phyloP scores from a whole-genome alignment of 2,329 filamentous ascomycete species.

The Penicillium sp. region DNA sequence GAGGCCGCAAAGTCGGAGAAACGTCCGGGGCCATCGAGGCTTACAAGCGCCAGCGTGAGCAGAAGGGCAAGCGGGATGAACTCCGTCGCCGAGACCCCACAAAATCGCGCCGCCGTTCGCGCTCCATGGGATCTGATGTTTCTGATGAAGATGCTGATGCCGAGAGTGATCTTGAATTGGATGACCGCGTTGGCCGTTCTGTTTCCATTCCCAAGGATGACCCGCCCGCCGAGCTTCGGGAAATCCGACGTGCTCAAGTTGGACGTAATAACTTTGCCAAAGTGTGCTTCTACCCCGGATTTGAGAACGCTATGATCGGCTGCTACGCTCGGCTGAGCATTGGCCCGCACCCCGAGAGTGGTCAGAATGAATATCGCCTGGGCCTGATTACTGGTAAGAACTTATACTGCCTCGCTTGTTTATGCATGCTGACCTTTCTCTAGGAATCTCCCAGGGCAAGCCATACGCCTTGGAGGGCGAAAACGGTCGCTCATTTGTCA shows the following conservation, averaged over 20 bases:
- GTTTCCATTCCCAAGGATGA: constrained; percentile 60
- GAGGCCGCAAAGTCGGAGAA: constrained; percentile 66
- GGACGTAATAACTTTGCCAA: constrained; percentile 83
- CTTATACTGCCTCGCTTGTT: too few species aligned
- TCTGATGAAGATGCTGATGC: constrained; percentile 65
- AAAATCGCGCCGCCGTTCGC: constrained; percentile 57
- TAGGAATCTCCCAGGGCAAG: constrained; percentile 74
- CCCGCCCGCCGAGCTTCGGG: constrained; percentile 69
- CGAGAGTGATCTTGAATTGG: constrained; percentile 79
- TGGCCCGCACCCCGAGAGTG: constrained; percentile 70
- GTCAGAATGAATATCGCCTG: constrained; percentile 80
- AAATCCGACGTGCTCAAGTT: constrained; percentile 80
- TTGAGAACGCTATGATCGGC: constrained; percentile 76
- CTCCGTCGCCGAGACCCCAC: constrained; percentile 45
- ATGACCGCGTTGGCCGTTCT: constrained; percentile 56
- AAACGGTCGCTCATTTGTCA: constrained; percentile 74
- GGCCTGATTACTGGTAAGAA: constrained; percentile 75
- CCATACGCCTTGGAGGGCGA: constrained; percentile 78
- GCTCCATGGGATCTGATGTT: constrained; percentile 60
- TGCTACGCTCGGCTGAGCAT: constrained; percentile 85
- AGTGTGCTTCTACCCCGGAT: constrained; percentile 90
- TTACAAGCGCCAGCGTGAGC: constrained; percentile 61
- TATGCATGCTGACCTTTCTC: not conserved
- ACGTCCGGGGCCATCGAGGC: constrained; percentile 72
- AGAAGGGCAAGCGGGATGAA: constrained; percentile 54